Base-by-base conservation (phyloP, 805 yeast genomes). In the Candida schatavii region DNA sequence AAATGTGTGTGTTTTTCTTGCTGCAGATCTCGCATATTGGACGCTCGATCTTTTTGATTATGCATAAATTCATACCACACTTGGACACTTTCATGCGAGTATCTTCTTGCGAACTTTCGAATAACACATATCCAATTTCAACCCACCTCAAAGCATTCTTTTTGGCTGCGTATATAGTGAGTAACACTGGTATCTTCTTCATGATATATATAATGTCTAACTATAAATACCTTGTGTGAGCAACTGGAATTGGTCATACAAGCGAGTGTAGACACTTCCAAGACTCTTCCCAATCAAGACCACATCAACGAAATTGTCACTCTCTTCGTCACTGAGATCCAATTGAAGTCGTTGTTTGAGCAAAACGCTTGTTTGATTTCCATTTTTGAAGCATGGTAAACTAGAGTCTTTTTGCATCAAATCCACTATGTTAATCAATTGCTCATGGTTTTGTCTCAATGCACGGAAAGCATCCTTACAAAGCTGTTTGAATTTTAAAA, bases 181-280 rank as follows among this genome's bases (percentile, higher is more conserved):
- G n/a, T n/a, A n/a, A n/a, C n/a, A n/a, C n/a, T n/a, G n/a, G n/a
- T n/a, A n/a, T n/a, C n/a, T n/a, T n/a, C n/a, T n/a, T n/a, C n/a
- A n/a, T n/a, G n/a, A n/a, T n/a, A n/a, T n/a, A n/a, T n/a, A n/a
- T n/a, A n/a, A 23, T 23, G 27, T n/a, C 59, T 58, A 83, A 55
- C 78, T 81, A 61, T 88, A 93, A 21, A 93, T 93, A 34, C 99
- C 99, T 66, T 93, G 99, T 0, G 98, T 90, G 37, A 89, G 66
- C 61, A 93, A 69, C 64, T 93, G 99, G 68, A 86, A 93, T 60
- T 91, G 98, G 60, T 93, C 99, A 57, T 93, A 93, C 25, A 93
- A 69, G 50, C 97, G 73, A 0, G 99, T 93, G 66, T 89, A 93
- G 49, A 87, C 76, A 55, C 93, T 88, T 10, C 95, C 95, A 44